A percentile compares a stretch with the other conserved stretches of the same genome.
These are phyloP conservation scores for Coniella vitis DNA, from an alignment of 2,329 filamentous ascomycete genomes.

Conservation along the genomic window DNA sequence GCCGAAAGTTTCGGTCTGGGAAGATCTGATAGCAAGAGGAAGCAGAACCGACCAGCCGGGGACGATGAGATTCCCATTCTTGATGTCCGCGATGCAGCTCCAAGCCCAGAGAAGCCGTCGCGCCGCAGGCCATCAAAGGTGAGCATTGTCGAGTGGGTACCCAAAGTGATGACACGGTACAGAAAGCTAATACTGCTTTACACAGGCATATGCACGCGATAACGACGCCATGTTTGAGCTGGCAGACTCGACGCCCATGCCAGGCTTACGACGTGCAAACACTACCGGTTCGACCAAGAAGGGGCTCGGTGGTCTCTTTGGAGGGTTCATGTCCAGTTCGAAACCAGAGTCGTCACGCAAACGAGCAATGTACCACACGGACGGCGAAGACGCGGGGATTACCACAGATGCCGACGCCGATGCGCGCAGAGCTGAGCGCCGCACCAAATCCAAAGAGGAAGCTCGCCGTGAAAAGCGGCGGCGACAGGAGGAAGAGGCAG, in stretches of 20 bases:
- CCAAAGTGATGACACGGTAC: conserved; percentile 1
- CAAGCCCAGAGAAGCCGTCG: conserved; percentile 39
- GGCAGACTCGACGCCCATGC: conserved; percentile 40
- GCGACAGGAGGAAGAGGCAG: conserved; percentile 50
- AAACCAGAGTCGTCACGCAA: conserved; percentile 42
- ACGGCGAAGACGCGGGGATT: conserved; percentile 47
- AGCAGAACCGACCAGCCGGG: conserved; percentile 33
- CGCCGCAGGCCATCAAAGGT: conserved; percentile 39
- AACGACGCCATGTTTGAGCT: conserved; percentile 55
- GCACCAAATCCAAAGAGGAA: conserved; percentile 50
- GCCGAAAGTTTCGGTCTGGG: conserved; percentile 47
- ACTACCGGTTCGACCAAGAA: conserved; percentile 51
- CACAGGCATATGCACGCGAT: conserved; percentile 58
- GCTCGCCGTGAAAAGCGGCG: conserved; percentile 48
- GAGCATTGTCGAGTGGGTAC: conserved; percentile 12
- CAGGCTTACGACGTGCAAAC: conserved; percentile 49
- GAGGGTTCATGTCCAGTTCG: conserved; percentile 45
- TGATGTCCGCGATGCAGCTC: conserved; percentile 31
- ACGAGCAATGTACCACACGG: conserved; percentile 42
- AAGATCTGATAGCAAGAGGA: conserved; percentile 34
- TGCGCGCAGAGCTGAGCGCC: conserved; percentile 56
- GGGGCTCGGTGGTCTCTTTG: conserved; percentile 55
- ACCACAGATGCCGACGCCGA: conserved; percentile 53
- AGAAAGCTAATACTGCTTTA: conserved; percentile 35
- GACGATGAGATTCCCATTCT: conserved; percentile 47